Evolutionary conservation across 1,139 yeast species (phyloP).

Genomic region (Taphrina deformans): DNA sequence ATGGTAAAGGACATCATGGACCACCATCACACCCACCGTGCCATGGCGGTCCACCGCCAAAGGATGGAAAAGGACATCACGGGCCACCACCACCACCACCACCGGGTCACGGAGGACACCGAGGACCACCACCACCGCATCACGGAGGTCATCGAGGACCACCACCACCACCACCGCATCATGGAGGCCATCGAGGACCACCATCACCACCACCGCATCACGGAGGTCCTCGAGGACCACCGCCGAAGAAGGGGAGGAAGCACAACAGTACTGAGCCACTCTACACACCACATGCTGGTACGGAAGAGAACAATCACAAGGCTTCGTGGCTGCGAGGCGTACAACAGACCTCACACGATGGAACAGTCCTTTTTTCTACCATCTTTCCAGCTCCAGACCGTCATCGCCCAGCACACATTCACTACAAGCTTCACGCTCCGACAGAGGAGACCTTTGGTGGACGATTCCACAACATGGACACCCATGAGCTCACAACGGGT

Average conservation of each 20-base stretch:
- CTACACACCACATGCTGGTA: background rate
- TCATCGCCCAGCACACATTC: background rate
- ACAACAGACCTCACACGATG: background rate
- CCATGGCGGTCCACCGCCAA: background rate
- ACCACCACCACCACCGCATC: background rate
- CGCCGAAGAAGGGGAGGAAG: background rate
- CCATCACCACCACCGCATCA: background rate
- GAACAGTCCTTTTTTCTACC: conserved; percentile 4
- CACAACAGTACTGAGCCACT: background rate
- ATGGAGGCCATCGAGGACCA: background rate
- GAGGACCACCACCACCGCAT: background rate
- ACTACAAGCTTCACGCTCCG: conserved; percentile 3
- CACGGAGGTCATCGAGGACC: background rate
- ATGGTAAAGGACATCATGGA: conserved; percentile 1
- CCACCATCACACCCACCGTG: background rate
- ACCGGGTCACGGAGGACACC: background rate
- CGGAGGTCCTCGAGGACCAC: background rate
- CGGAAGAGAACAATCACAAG: background rate
- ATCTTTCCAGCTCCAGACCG: conserved; percentile 1
- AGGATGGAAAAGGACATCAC: conserved; percentile 11
- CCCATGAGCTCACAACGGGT: background rate
- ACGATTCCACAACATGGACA: conserved; percentile 1
- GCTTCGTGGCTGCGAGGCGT: background rate
- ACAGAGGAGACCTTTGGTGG: background rate
- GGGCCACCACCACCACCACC: background rate